Evolutionary conservation across 176 grass and related monocot species (phyloP).

Genomic region (Zoysia pacifica): DNA sequence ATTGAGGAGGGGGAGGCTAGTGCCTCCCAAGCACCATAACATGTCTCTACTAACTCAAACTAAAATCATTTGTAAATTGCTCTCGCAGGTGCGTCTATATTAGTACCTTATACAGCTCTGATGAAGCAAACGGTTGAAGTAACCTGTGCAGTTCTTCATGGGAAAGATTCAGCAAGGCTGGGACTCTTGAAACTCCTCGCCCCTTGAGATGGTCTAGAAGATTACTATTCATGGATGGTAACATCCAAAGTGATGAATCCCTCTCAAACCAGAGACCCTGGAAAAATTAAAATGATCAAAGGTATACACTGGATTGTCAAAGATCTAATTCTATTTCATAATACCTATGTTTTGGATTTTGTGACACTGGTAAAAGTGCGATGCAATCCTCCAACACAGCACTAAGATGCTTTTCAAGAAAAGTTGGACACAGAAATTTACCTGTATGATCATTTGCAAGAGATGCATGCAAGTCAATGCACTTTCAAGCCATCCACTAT

Average conservation of each 20-base stretch:
- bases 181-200: conserved; percentile 55
- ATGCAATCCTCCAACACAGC: conserved; percentile 13
- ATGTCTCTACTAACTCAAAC: neutral
- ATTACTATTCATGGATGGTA: conserved; percentile 82
- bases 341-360: conserved; percentile 10
- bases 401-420: conserved; percentile 3
- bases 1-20: too few species aligned
- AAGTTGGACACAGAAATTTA: conserved; percentile 38
- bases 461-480: conserved; percentile 93
- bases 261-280: conserved; percentile 94
- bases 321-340: too few species aligned
- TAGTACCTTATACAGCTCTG: conserved; percentile 74
- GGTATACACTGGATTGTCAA: too few species aligned
- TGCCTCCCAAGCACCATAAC: too few species aligned
- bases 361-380: neutral
- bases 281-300: conserved; percentile 8
- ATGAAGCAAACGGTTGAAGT: conserved; percentile 57
- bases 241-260: conserved; percentile 87
- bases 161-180: conserved; percentile 60
- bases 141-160: conserved; percentile 63
- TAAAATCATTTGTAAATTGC: conserved; percentile 11
- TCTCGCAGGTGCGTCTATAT: conserved; percentile 24
- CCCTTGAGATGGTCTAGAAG: conserved; percentile 71
- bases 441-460: conserved; percentile 99
- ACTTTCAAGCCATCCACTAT: conserved; percentile 95